Evolutionary conservation across 768 basidiomycete species (phyloP), one percentile per base, ranked within the genome.

Genomic region (Boletus bicolor): DNA sequence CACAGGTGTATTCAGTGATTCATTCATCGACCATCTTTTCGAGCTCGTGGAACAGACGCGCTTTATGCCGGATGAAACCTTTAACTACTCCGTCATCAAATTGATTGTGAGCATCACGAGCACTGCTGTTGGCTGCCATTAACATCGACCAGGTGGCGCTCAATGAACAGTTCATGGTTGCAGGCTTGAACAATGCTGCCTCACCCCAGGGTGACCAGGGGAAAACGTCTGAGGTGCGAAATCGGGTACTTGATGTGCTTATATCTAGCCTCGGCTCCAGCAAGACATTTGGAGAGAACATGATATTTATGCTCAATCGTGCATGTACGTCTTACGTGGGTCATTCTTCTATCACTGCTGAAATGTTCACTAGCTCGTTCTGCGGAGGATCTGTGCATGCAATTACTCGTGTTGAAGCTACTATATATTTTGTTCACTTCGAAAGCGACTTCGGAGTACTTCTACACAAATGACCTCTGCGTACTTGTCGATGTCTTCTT

Each of bases 101-200:
- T 79, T 98, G 35, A 85, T 98, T 58, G 95, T 95, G 64, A 69
- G 88, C 14, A 71, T 17, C 19, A 9, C 49, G 21, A 53, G 36
- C 47, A 14, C 49, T 51, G 10, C 32, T 26, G 42, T 24, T 32
- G 17, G 5, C 43, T 17, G 34, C 35, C 34, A 39, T 50, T 71
- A 32, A 66, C 38, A 47, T 49, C 34, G n/a, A 12, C 4, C 64
- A 95, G 93, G 87, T 94, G 34, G 87, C 94, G 0, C 77, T 99
- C 32, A 99, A 98, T 66, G 96, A 99, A 69, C 95, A 98, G 72
- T 99, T 96, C 73, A 99, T 99, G 96, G 93, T 98, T 6, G 86
- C 91, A 0, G 82, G 84, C 4, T 67, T 93, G 42, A 77, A 55
- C 53, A 70, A 57, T 49, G 59, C 61, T 30, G 15, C 60, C 55